Evolutionary conservation across 169 alveolate species (phyloP).

Genomic region (Eimeria acervulina): DNA sequence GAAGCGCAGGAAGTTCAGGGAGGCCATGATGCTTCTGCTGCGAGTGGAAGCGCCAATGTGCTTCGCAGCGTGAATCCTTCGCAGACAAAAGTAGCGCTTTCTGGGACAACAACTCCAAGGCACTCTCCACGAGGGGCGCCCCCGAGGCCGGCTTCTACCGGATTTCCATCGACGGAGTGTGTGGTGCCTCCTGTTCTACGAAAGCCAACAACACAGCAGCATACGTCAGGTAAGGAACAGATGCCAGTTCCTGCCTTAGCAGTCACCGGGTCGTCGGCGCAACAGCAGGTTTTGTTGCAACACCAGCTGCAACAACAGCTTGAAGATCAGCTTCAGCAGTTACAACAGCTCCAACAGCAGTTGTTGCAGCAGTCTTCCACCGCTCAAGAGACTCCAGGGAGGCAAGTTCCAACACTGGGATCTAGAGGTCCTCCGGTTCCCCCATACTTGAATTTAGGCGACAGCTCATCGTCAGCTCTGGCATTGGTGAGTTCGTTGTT

Average conservation of each 20-base stretch:
- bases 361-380: conserved; percentile 47
- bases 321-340: conserved; percentile 60
- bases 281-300: conserved; percentile 53
- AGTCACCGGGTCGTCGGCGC: conserved; percentile 20
- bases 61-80: conserved; percentile 25
- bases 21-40: neutral
- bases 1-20: conserved; percentile 37
- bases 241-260: conserved; percentile 8
- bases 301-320: conserved; percentile 67
- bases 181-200: neutral
- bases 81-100: neutral
- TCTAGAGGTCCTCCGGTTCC: neutral
- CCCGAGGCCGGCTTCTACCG: conserved; percentile 14
- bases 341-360: conserved; percentile 71
- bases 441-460: conserved; percentile 10
- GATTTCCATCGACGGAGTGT: neutral
- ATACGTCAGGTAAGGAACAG: neutral
- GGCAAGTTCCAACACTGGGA: neutral
- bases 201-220: conserved; percentile 18
- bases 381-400: conserved; percentile 10
- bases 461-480: conserved; percentile 48
- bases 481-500: conserved; percentile 68
- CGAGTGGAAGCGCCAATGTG: neutral
- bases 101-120: conserved; percentile 38
- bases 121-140: conserved; percentile 68